Evolutionary conservation across 495 filamentous ascomycete genomes (phyloP), one percentile per base, ranked within the genome.

Genomic region (Amorphotheca resinae): DNA sequence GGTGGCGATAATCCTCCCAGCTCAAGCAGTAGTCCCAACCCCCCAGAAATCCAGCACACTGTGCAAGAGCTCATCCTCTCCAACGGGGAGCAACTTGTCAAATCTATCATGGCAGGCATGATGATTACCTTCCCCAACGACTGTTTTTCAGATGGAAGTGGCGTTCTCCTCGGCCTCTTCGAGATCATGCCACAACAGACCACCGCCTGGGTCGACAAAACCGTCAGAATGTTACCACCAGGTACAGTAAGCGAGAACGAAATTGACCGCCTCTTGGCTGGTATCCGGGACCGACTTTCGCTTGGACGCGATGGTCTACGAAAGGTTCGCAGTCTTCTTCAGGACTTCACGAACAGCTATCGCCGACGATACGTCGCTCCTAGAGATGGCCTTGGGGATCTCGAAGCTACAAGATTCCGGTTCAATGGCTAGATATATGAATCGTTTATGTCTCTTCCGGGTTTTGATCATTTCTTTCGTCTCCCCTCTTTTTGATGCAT

Each of bases 61-160:
- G 82, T 99, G 39, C 82, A 80, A 59, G 62, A 72, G 33, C 73
- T 95, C 26, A 57, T 93, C 36, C 38, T 70, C 1, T 65, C 69
- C 0, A 77, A 88, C 38, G 91, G 93, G 37, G 81, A 87, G 58
- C 59, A 74, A 18, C 68, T 99, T 25, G 72, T 84, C 16, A 87
- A 93, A 58, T 83, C 85, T 32, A 75, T 93, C 30, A 64, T 96
- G 56, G 87, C 87, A 3, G 91, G 91, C 48, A 89, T 99, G 87
- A 95, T 99, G 88, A 95, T 95, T 58, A 86, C 78, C 0, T 99
- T 96, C 68, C 91, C 91, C 0, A 73, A 78, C 33, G 93, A 95
- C 57, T 95, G 87, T 63, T 87, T 96, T 60, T 74, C 88, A 0
- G 93, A 96, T 61, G 87, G 87, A 4, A 91, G 83, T 18, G 84